Evolutionary conservation across 768 basidiomycete genomes (phyloP).

Genomic region (Termitomyces sp.): DNA sequence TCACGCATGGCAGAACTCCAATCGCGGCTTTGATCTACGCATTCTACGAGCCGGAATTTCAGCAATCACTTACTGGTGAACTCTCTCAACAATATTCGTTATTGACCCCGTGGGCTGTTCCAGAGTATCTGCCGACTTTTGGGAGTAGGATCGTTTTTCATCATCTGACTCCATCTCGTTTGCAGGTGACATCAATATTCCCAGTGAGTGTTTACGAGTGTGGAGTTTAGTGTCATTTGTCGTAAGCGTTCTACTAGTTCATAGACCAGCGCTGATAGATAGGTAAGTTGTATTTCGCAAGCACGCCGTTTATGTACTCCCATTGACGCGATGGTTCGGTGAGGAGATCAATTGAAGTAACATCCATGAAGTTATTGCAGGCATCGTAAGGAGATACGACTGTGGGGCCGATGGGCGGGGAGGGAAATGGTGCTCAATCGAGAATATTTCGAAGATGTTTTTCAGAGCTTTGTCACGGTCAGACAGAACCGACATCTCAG

Average conservation of each 20-base stretch:
- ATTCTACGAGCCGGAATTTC: neutral
- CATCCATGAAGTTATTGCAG: conserved; percentile 10
- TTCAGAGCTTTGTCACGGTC: conserved; percentile 6
- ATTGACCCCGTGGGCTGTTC: neutral
- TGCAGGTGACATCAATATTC: too few species aligned
- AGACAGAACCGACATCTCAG: neutral
- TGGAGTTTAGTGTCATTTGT: too few species aligned
- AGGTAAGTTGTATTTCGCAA: conserved; percentile 10
- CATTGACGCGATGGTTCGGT: conserved; percentile 8
- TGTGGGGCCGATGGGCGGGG: conserved; percentile 1
- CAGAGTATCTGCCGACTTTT: too few species aligned
- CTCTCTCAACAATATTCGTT: neutral
- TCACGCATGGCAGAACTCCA: neutral
- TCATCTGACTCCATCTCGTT: too few species aligned
- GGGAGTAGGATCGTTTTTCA: too few species aligned
- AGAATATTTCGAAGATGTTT: conserved; percentile 9
- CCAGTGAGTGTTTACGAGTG: too few species aligned
- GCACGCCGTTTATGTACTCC: conserved; percentile 3
- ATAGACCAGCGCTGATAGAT: conserved; percentile 8
- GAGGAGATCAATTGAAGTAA: conserved; percentile 7
- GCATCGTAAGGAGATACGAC: conserved; percentile 4
- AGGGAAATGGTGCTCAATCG: conserved; percentile 11
- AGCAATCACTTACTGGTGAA: neutral
- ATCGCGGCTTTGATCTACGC: neutral
- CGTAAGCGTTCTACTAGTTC: too few species aligned